Percentiles rank a stretch among this genome's conserved stretches.
Conservation (phyloP, 2,329 filamentous ascomycete genomes). For the Phaeosphaeriaceae sp. region DNA sequence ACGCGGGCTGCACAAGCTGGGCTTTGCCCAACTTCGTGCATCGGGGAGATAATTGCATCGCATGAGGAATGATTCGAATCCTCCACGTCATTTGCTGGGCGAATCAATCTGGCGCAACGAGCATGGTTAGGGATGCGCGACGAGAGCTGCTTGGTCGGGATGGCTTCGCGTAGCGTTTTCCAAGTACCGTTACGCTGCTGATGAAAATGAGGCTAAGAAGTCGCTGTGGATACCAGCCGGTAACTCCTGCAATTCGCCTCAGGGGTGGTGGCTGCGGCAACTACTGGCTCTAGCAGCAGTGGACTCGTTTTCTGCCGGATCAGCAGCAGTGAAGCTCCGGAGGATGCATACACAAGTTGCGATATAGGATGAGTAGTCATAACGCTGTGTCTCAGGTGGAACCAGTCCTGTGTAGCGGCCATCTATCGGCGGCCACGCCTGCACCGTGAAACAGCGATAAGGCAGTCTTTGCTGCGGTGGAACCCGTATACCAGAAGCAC, state of each 20-base stretch:
- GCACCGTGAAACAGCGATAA: slow-evolving; percentile 49
- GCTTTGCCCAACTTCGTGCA: slow-evolving; percentile 41
- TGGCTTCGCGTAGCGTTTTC: slow-evolving; percentile 43
- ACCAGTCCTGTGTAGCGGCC: slow-evolving; percentile 17
- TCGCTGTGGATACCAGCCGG: slow-evolving; percentile 32
- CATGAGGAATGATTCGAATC: slow-evolving; percentile 36
- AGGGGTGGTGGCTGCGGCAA: slow-evolving; percentile 15
- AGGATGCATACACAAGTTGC: slow-evolving; percentile 26
- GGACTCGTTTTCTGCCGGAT: slow-evolving; percentile 42
- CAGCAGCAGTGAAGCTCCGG: slow-evolving; percentile 32
- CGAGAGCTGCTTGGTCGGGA: slow-evolving; percentile 33
- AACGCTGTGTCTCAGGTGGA: slow-evolving; percentile 27
- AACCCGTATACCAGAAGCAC: slow-evolving; percentile 24
- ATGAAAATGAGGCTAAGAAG: slow-evolving; percentile 45
- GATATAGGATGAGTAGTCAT: slow-evolving; percentile 30
- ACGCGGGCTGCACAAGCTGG: slow-evolving; percentile 35
- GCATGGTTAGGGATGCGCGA: slow-evolving; percentile 45
- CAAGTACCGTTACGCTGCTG: slow-evolving; percentile 42
- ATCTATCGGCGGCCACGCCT: slow-evolving; percentile 37
- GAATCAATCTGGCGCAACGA: slow-evolving; percentile 45
- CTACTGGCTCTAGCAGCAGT: slow-evolving; percentile 20
- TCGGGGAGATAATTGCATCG: slow-evolving; percentile 47
- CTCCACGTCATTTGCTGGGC: slow-evolving; percentile 49
- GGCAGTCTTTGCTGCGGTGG: slow-evolving; percentile 33
- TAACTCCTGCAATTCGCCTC: slow-evolving; percentile 22